Conservation (phyloP, 106 monocot species). For the Allium fistulosum region DNA sequence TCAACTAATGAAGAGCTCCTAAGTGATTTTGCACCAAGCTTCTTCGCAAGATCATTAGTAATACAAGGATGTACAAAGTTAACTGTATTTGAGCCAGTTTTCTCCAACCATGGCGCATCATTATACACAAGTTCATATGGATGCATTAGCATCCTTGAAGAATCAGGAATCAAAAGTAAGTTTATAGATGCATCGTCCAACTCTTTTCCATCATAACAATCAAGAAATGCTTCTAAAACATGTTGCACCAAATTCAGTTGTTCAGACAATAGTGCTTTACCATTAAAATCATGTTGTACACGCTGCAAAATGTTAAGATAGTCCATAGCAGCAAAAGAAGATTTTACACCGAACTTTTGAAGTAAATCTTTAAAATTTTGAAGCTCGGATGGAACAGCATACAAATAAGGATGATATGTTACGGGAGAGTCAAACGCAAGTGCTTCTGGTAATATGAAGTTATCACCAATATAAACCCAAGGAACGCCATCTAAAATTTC, state of each 20-base stretch:
- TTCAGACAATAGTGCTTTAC: slow-evolving; percentile 60
- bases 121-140: slow-evolving; percentile 67
- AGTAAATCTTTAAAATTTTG: slow-evolving; percentile 61
- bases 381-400: slow-evolving; percentile 92
- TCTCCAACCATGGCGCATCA: slow-evolving; percentile 97
- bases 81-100: slow-evolving; percentile 28
- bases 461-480: slow-evolving; percentile 90
- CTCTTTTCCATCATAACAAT: slow-evolving; percentile 44
- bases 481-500: slow-evolving; percentile 43
- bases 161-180: slow-evolving; percentile 79
- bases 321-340: slow-evolving; percentile 64
- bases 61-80: slow-evolving; percentile 70
- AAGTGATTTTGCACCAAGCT: slow-evolving; percentile 77
- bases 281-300: slow-evolving; percentile 62
- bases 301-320: slow-evolving; percentile 57
- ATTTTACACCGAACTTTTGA: slow-evolving; percentile 67
- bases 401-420: slow-evolving; percentile 88
- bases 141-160: slow-evolving; percentile 49
- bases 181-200: slow-evolving; percentile 32
- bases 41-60: slow-evolving; percentile 69
- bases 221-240: slow-evolving; percentile 81
- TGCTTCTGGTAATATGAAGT: slow-evolving; percentile 51
- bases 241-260: slow-evolving; percentile 80
- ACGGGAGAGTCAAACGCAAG: slow-evolving; percentile 98
- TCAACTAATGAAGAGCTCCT: slow-evolving; percentile 65